Base-by-base conservation (phyloP, 2,329 filamentous ascomycete genomes). In the Rhytidhysteron rufulum region DNA sequence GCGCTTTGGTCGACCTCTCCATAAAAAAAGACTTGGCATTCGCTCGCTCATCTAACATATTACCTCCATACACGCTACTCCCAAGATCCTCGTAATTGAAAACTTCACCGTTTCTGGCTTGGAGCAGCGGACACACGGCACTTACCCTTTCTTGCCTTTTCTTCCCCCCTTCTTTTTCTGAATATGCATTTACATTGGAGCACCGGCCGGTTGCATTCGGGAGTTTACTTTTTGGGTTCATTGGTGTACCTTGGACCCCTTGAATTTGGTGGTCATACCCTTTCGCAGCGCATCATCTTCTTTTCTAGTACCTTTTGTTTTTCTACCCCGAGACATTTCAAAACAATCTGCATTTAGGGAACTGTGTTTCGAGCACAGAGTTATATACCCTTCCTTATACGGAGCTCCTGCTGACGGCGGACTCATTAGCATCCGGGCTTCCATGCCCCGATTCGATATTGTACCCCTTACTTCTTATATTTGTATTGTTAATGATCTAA, bases 301-400 rank as follows among this genome's bases (percentile, higher is more conserved):
- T 44, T 31, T 20, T 27, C 24, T 13, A 27, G n/a, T n/a, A n/a
- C n/a, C n/a, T 27, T 13, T 27, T 27, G 40, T 45, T 37, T 16
- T 19, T 29, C 31, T 39, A 33, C 24, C 18, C 29, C 16, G 27
- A 42, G 31, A 34, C 40, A 19, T 17, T 41, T 45, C 16, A 40
- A 25, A n/a, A 41, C 30, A 42, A 34, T 47, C 32, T 37, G 24
- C 29, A 31, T 35, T 40, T 27, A 27, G 24, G 42, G 33, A 27
- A 34, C 25, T 17, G 13, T 17, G 5, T 15, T 40, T 41, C 29
- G 38, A 41, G 34, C 41, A 43, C 45, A 37, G 35, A 31, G 51
- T 48, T 53, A 43, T 55, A 55, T 55, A 53, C 50, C 51, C 51
- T 49, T 50, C 32, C 40, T 41, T 44, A 37, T 38, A 36, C 17